Percentiles rank a stretch among this genome's conserved stretches.
phyloP scores from a whole-genome alignment of 371 early-diverging fungal species.

The Mucor sp. region DNA sequence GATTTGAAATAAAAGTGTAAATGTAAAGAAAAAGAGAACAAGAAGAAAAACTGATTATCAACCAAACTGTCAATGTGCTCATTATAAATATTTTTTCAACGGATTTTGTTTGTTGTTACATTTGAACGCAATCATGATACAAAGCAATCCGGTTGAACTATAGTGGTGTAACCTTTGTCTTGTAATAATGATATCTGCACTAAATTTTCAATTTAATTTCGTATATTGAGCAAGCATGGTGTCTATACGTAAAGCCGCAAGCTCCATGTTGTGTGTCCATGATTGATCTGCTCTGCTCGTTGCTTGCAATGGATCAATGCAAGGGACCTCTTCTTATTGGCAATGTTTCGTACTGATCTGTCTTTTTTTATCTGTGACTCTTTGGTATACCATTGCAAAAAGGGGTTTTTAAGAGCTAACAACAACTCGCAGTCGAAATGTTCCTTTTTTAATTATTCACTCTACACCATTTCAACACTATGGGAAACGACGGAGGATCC shows the following conservation, averaged over 20 bases:
- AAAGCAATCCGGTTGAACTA: not conserved
- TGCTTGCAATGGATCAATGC: not conserved
- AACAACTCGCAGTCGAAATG: not conserved
- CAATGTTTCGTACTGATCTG: not conserved
- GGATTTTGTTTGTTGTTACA: conserved; percentile 7
- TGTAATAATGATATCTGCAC: not conserved
- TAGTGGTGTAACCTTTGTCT: not conserved
- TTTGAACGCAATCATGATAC: conserved; percentile 1
- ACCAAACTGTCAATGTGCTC: not conserved
- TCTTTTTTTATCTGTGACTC: not conserved
- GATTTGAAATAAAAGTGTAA: not conserved
- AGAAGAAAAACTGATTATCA: not conserved
- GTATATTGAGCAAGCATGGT: not conserved
- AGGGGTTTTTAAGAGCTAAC: not conserved
- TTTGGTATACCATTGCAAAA: not conserved
- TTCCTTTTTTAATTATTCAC: not conserved
- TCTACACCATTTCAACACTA: conserved; percentile 24
- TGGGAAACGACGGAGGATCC: conserved; percentile 97
- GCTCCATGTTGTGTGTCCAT: too few relatives aligned
- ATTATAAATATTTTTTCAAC: not conserved
- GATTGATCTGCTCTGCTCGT: not conserved
- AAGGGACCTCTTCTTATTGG: not conserved
- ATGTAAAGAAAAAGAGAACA: not conserved
- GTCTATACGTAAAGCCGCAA: too few relatives aligned
- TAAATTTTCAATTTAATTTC: not conserved